phyloP scores from a whole-genome alignment of 306 rosid species.

The Mimosa bimucronata region DNA sequence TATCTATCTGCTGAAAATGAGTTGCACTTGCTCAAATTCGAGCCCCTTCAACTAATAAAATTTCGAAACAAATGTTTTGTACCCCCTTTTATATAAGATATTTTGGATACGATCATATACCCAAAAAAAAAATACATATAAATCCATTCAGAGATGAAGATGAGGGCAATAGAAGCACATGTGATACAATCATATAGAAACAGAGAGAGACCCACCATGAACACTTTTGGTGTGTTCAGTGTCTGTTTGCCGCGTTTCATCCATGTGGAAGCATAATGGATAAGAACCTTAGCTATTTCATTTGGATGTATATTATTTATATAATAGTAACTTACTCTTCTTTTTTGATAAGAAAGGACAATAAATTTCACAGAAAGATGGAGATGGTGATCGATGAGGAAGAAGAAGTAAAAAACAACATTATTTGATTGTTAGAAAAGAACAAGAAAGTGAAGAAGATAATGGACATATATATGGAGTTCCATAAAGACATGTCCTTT shows the following conservation, averaged over 20 bases:
- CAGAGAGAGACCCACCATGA: not conserved
- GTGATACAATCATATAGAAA: not conserved
- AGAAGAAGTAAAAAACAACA: not conserved
- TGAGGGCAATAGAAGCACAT: not conserved
- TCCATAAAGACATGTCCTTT: slow-evolving; percentile 11
- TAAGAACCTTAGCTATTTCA: slow-evolving; percentile 1
- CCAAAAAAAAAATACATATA: no score
- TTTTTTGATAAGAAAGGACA: not conserved
- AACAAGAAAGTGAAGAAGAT: slow-evolving; percentile 1
- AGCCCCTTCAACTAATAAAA: no score
- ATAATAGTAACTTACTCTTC: no score
- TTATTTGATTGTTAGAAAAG: not conserved
- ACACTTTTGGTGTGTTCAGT: not conserved
- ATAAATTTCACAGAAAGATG: not conserved
- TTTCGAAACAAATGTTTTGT: no score
- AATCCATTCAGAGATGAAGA: not conserved
- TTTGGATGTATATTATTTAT: not conserved
- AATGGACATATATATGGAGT: not conserved
- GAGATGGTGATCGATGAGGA: not conserved
- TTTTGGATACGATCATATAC: not conserved
- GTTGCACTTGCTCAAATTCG: no score
- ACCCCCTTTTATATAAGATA: not conserved
- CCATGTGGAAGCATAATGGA: not conserved
- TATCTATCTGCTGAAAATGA: no score
- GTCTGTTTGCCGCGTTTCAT: slow-evolving; percentile 10